phyloP scores from a whole-genome alignment of 2,329 filamentous ascomycete species.

The Colletotrichum euphorbiae region DNA sequence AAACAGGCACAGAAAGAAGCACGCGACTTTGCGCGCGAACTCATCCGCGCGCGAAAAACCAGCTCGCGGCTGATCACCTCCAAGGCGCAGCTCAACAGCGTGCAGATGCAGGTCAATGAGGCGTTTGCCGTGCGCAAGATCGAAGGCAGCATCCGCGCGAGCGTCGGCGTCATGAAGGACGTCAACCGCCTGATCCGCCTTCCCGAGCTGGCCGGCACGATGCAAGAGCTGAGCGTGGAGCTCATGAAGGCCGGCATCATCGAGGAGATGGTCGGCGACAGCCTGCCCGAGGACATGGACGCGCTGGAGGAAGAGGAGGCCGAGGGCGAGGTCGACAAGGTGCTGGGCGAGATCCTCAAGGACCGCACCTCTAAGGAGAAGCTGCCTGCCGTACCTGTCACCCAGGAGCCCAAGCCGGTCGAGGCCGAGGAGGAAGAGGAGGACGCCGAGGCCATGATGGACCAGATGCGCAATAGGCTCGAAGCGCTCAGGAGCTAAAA shows the following conservation, averaged over 20 bases:
- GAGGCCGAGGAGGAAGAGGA: conserved; percentile 74
- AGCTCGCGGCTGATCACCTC: conserved; percentile 80
- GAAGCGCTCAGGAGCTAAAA: conserved; percentile 87
- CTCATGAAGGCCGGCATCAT: conserved; percentile 96
- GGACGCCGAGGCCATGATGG: conserved; percentile 89
- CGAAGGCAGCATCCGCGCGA: conserved; percentile 87
- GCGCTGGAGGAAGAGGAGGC: conserved; percentile 78
- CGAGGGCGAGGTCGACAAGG: conserved; percentile 88
- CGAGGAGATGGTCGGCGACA: conserved; percentile 95
- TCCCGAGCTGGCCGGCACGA: conserved; percentile 88
- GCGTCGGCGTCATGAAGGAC: conserved; percentile 95
- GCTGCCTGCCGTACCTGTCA: conserved; percentile 66
- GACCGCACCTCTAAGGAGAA: conserved; percentile 76
- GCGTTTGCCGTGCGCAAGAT: conserved; percentile 96
- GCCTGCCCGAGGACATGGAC: conserved; percentile 79
- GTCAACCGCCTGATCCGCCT: conserved; percentile 87
- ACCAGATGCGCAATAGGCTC: conserved; percentile 91
- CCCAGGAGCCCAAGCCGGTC: conserved; percentile 62
- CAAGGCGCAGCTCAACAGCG: conserved; percentile 91
- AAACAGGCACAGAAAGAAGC: conserved; percentile 85
- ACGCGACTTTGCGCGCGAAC: conserved; percentile 87
- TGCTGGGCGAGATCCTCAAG: conserved; percentile 90
- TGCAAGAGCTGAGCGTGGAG: conserved; percentile 88
- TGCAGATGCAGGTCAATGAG: conserved; percentile 98
- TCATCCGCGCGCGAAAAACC: conserved; percentile 85